These are phyloP conservation scores for Oenanthe javanica DNA, from an alignment of 140 eudicot species.

Conservation along the genomic window DNA sequence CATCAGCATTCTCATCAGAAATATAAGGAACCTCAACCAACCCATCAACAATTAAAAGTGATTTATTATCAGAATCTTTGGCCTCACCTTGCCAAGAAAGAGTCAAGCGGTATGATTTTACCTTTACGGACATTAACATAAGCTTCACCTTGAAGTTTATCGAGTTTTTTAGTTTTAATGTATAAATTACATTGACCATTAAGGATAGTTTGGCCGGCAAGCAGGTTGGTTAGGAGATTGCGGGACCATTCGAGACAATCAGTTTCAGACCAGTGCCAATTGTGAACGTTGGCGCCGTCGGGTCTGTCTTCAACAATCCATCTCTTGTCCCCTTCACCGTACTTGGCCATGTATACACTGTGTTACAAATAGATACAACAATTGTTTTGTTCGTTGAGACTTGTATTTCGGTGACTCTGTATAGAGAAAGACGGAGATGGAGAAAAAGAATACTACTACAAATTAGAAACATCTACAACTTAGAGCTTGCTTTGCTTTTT, in stretches of 20 bases:
- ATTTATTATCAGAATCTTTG: constrained; percentile 33
- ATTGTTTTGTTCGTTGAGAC: too few relatives aligned
- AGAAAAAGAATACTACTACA: too few relatives aligned
- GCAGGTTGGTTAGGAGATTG: constrained; percentile 36
- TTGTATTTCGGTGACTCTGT: too few relatives aligned
- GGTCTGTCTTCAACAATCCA: constrained; percentile 98
- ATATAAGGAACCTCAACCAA: constrained; percentile 70
- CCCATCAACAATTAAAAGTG: constrained; percentile 42
- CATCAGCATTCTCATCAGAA: constrained; percentile 86
- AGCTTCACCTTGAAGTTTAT: constrained; percentile 77
- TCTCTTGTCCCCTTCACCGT: constrained; percentile 92
- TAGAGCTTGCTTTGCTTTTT: too few relatives aligned
- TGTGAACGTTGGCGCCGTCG: constrained; percentile 96
- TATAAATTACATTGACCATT: constrained; percentile 55
- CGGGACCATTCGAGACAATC: constrained; percentile 78
- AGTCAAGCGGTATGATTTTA: constrained; percentile 64
- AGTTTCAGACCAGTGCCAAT: constrained; percentile 99
- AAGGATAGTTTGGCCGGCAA: constrained; percentile 41
- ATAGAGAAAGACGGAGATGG: too few relatives aligned
- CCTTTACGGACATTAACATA: constrained; percentile 91
- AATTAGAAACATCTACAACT: too few relatives aligned
- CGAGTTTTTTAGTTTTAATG: constrained; percentile 42
- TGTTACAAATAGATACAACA: background rate
- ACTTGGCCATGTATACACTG: constrained; percentile 52
- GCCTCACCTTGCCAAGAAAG: constrained; percentile 69